Evolutionary conservation across 1,284 basidiomycete species (phyloP), one percentile per base, ranked within the genome.

Genomic region (Earliella scabrosa): DNA sequence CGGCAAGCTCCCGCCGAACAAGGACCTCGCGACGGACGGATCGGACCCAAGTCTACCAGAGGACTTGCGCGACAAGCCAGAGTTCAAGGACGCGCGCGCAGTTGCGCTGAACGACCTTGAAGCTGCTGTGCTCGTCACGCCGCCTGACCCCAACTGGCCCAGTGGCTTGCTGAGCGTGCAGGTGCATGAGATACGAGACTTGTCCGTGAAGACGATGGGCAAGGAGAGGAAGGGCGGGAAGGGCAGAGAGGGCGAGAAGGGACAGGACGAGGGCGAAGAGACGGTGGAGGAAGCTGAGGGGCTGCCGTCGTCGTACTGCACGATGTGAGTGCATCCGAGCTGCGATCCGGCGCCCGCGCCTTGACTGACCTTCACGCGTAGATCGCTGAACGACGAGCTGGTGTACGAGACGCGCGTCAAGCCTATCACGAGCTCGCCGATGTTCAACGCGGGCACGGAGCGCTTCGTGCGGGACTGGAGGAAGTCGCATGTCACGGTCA

Each of bases 371-470:
- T n/a, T 16, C 10, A 21, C 24, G 26, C 31, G n/a, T 40, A 72
- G 70, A 35, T 75, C 80, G 38, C 68, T 88, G 63, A 86, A 87
- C 66, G 85, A 88, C 66, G 81, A 85, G 60, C 73, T 85, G 73
- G 81, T 65, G 35, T 71, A 66, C 43, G 65, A 70, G 47, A 77
- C 73, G 0, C 72, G 77, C 0, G 74, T 75, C 21, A 80, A 79
- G 64, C 73, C 75, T 18, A 83, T 84, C 68, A 79, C 81, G 0
- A 82, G 81, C 54, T 83, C 83, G 68, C 85, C 85, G 0, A 88
- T 85, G 75, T 86, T 83, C 71, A 81, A 86, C 61, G 85, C 86
- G 2, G 83, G 84, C 0, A 83, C 82, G 16, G 86, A 90, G 69
- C 67, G 80, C 7, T 88, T 88, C 65, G 71, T 88, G 16, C 76